Base-by-base conservation (phyloP, 345 rosid species). In the Cardamine resedifolia region DNA sequence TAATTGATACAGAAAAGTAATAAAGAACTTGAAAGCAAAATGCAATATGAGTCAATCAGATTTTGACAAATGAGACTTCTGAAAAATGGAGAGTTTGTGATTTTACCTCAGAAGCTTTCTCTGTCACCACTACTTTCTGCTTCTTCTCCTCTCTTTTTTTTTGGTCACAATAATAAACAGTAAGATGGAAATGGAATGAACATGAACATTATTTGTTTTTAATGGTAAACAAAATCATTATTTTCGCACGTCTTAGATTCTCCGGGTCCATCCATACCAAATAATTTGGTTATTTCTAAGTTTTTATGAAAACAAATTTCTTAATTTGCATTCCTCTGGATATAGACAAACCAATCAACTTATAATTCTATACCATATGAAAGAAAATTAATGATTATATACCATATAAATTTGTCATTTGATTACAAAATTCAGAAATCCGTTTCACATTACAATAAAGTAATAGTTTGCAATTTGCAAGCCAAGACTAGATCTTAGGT, bases 241-340 rank as follows among this genome's bases (percentile, higher is more conserved):
- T 53, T 55, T 59, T 62, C 36, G 75, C 79, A 76, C 75, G 75
- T 69, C 79, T 62, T 62, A 69, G 74, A 62, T 76, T 76, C 79
- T 57, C 43, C 33, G 41, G 57, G 58, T 50, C 61, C 63, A 51
- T 59, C 6, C 28, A 30, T 52, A 50, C 64, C 56, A 51, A 49
- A 43, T 41, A 52, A 20, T 14, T 58, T 68, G 64, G 47, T 31
- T 67, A 7, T 38, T 48, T 65, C 31, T 28, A 15, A 0, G 5
- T 48, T 74, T 38, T 58, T 5, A 27, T 7, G 6, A 28, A 6
- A n/a, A n/a, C n/a, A n/a, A n/a, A 16, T 51, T 21, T 60, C 50
- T 61, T 18, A 30, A n/a, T 51, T 41, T 51, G 39, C 63, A 59
- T 59, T 66, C 41, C 4, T 39, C 1, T 47, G 27, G n/a, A 41